These are phyloP conservation scores for Leishmania gerbilli DNA, from an alignment of 208 protist species.

Conservation along the genomic window DNA sequence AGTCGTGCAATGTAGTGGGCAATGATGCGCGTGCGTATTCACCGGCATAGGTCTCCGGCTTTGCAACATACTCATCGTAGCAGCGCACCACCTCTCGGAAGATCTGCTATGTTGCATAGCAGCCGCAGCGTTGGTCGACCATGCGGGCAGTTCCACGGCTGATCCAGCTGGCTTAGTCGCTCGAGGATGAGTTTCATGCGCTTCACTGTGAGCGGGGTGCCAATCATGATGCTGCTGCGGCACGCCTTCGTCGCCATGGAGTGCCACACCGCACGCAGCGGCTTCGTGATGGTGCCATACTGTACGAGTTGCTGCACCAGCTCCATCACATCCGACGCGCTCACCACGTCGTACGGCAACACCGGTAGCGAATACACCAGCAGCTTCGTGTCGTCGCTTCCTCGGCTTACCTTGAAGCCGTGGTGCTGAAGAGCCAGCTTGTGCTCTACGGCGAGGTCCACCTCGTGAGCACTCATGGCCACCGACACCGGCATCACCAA, in stretches of 20 bases:
- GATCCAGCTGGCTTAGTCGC: constrained; percentile 73
- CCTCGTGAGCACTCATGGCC: constrained; percentile 74
- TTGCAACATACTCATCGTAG: background rate
- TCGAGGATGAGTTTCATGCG: constrained; percentile 84
- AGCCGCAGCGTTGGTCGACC: constrained; percentile 91
- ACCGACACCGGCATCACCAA: constrained; percentile 77
- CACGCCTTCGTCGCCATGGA: constrained; percentile 94
- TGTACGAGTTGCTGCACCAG: constrained; percentile 79
- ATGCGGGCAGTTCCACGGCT: constrained; percentile 96
- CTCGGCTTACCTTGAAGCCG: constrained; percentile 84
- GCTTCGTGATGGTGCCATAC: constrained; percentile 57
- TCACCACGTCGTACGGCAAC: constrained; percentile 87
- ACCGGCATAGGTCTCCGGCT: background rate
- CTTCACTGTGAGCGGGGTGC: constrained; percentile 69
- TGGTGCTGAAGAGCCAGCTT: constrained; percentile 63
- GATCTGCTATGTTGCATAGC: constrained; percentile 43
- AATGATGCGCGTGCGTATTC: background rate
- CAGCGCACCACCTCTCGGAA: constrained; percentile 6
- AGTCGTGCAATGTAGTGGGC: background rate
- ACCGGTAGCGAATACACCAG: constrained; percentile 80
- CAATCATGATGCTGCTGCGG: constrained; percentile 94
- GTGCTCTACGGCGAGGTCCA: constrained; percentile 82
- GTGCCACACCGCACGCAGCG: constrained; percentile 85
- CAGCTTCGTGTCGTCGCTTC: constrained; percentile 62
- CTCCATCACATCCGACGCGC: constrained; percentile 85